These are phyloP conservation scores for Coemansia sp. DNA, from an alignment of 192 early-diverging fungal species.

Conservation along the genomic window DNA sequence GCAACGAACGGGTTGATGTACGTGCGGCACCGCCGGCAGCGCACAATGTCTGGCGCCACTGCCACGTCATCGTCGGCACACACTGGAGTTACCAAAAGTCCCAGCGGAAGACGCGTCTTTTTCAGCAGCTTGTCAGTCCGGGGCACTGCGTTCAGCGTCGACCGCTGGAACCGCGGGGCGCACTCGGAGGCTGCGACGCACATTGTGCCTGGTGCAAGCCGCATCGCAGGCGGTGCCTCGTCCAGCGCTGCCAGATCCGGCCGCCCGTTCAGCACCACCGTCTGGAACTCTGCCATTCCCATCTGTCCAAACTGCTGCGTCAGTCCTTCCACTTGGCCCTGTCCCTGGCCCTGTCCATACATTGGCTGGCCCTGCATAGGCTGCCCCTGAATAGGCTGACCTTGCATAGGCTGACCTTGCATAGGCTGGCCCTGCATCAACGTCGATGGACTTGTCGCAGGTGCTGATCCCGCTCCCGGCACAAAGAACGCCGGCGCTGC, in stretches of 20 bases:
- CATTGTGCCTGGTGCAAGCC: conserved; percentile 42
- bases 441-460: no score
- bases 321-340: conserved; percentile 36
- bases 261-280: conserved; percentile 37
- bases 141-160: conserved; percentile 88
- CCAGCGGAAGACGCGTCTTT: conserved; percentile 90
- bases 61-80: conserved; percentile 56
- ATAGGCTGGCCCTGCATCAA: no score
- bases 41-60: conserved; percentile 90
- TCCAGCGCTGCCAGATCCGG: conserved; percentile 43
- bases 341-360: conserved; percentile 31
- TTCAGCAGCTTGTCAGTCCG: conserved; percentile 75
- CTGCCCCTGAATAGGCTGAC: background rate
- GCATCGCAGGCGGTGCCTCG: conserved; percentile 37
- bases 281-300: conserved; percentile 39
- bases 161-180: conserved; percentile 80
- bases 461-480: no score
- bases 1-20: conserved; percentile 97
- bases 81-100: conserved; percentile 86
- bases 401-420: background rate
- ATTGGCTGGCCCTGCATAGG: conserved; percentile 3
- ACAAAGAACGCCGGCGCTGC: no score
- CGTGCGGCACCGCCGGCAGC: conserved; percentile 91
- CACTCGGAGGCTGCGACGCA: conserved; percentile 56
- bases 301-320: conserved; percentile 49